These are phyloP conservation scores for Diutina ranongensis DNA, from an alignment of 1,139 yeast genomes.

Conservation along the genomic window DNA sequence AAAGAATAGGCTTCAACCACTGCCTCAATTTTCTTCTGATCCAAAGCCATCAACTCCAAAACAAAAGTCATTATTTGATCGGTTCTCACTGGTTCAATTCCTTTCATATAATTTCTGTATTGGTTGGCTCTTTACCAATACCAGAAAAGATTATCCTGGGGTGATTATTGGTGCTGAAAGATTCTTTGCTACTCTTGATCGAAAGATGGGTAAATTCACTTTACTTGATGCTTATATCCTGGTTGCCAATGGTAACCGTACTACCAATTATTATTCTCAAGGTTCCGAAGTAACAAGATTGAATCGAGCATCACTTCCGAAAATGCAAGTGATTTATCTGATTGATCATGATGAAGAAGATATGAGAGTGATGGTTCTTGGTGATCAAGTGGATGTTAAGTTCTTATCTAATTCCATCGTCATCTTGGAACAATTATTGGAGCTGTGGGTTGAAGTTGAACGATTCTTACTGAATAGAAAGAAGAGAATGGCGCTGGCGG, in stretches of 20 bases:
- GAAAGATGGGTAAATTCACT: slow-evolving; percentile 52
- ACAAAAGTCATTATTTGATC: background rate
- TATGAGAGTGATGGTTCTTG: slow-evolving; percentile 38
- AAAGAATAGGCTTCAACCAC: too few species aligned
- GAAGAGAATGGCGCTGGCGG: slow-evolving; percentile 6
- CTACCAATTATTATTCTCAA: slow-evolving; percentile 39
- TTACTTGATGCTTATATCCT: slow-evolving; percentile 55
- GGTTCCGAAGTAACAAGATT: slow-evolving; percentile 33
- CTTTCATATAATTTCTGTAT: slow-evolving; percentile 56
- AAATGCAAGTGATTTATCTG: slow-evolving; percentile 48
- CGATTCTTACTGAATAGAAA: slow-evolving; percentile 16
- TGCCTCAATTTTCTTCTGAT: too few species aligned
- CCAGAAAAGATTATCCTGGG: slow-evolving; percentile 46
- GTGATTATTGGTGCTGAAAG: slow-evolving; percentile 67
- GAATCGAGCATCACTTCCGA: slow-evolving; percentile 59
- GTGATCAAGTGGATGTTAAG: slow-evolving; percentile 59
- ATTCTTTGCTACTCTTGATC: slow-evolving; percentile 51
- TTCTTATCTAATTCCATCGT: slow-evolving; percentile 42
- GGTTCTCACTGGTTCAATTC: slow-evolving; percentile 42
- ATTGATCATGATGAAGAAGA: slow-evolving; percentile 18
- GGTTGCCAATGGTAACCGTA: slow-evolving; percentile 48
- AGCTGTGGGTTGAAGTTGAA: slow-evolving; percentile 35
- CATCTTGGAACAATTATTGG: slow-evolving; percentile 33
- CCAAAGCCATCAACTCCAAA: background rate
- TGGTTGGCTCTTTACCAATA: slow-evolving; percentile 56